phyloP scores from a whole-genome alignment of 2,329 filamentous ascomycete species.

The Colletotrichum lupini region DNA sequence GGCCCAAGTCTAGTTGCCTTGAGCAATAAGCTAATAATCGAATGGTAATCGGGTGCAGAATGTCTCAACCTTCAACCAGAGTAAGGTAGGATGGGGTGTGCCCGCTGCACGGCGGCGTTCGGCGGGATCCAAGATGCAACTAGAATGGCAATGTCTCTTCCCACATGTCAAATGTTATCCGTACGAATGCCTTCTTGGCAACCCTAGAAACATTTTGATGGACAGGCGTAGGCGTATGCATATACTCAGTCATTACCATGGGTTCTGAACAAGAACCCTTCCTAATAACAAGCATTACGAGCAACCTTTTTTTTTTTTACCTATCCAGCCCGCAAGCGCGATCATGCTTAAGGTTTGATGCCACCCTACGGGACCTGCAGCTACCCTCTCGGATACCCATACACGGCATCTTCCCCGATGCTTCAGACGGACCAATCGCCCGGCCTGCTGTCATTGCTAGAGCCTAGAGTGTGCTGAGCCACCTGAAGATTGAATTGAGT shows the following conservation, averaged over 20 bases:
- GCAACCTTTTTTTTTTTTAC: neutral
- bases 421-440: neutral
- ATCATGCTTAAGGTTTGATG: conserved; percentile 32
- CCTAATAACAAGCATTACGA: conserved; percentile 6
- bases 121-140: neutral
- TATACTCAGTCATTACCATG: neutral
- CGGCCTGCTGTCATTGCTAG: neutral
- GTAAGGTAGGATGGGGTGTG: neutral
- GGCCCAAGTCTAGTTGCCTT: neutral
- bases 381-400: neutral
- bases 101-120: neutral
- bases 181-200: neutral
- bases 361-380: conserved; percentile 21
- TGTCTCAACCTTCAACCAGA: neutral
- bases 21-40: neutral
- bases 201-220: neutral
- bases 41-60: neutral
- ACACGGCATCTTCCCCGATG: neutral
- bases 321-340: conserved; percentile 8
- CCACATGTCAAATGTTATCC: neutral
- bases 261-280: neutral
- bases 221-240: neutral
- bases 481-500: neutral
- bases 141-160: neutral
- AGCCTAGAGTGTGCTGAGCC: neutral